phyloP scores from a whole-genome alignment of 495 filamentous ascomycete species.

The Thermothielavioides terrestris region DNA sequence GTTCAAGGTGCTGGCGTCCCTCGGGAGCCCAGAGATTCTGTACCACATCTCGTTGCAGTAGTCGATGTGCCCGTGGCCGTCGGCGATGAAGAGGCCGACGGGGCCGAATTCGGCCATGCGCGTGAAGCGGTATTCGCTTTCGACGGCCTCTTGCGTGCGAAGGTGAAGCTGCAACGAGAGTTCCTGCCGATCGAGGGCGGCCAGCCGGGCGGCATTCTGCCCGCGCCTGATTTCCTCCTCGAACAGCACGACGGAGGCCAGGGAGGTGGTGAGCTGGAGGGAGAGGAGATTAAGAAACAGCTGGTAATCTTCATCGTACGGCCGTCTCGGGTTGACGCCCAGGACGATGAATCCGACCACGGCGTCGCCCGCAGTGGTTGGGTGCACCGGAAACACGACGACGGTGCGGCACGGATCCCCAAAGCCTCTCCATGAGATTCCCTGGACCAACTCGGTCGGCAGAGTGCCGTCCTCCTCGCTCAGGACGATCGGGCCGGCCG shows the following conservation, averaged over 20 bases:
- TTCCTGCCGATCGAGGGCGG: slow-evolving; percentile 55
- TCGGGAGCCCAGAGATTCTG: slow-evolving; percentile 52
- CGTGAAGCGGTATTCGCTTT: slow-evolving; percentile 64
- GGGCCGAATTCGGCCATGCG: slow-evolving; percentile 67
- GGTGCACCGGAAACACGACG: slow-evolving; percentile 62
- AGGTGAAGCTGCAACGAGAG: slow-evolving; percentile 58
- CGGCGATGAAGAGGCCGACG: slow-evolving; percentile 64
- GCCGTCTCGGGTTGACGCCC: slow-evolving; percentile 59
- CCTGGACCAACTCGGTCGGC: slow-evolving; percentile 48
- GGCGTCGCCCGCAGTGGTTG: slow-evolving; percentile 53
- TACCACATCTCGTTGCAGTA: slow-evolving; percentile 70
- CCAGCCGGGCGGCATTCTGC: slow-evolving; percentile 54
- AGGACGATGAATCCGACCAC: slow-evolving; percentile 60
- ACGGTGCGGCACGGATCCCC: slow-evolving; percentile 54
- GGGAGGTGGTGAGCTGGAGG: slow-evolving; percentile 58
- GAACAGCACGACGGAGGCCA: slow-evolving; percentile 63
- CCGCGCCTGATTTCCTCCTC: slow-evolving; percentile 66
- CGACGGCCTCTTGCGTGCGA: slow-evolving; percentile 57
- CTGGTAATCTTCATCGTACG: slow-evolving; percentile 61
- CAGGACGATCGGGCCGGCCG: slow-evolving; percentile 48
- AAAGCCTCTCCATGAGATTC: slow-evolving; percentile 55
- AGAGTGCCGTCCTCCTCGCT: slow-evolving; percentile 50
- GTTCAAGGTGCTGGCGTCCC: slow-evolving; percentile 39
- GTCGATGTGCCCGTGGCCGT: slow-evolving; percentile 51
- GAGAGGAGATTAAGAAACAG: slow-evolving; percentile 62